Conservation (phyloP, 129 eudicot genomes). For the Kitagawia praeruptora region DNA sequence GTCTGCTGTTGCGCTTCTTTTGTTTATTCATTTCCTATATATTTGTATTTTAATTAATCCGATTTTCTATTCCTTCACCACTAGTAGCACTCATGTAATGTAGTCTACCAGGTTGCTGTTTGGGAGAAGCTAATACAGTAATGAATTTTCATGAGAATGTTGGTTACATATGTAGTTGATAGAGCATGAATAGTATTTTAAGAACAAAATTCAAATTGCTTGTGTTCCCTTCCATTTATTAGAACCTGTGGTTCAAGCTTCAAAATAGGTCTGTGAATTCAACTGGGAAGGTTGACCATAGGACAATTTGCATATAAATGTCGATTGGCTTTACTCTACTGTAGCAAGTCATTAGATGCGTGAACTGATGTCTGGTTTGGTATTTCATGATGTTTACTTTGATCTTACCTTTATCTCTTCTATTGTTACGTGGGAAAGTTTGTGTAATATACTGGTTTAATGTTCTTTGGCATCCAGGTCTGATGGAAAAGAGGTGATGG, state of each 20-base stretch:
- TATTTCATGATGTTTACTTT: neutral
- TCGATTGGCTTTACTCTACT: neutral
- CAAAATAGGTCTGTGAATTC: neutral
- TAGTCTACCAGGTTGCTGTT: neutral
- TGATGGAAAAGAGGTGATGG: constrained; percentile 6
- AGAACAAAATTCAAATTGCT: neutral
- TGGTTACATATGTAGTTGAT: neutral
- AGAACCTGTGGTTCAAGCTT: neutral
- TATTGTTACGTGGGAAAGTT: neutral
- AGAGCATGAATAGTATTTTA: neutral
- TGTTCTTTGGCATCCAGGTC: constrained; percentile 3
- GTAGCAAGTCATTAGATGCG: neutral
- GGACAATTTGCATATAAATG: neutral
- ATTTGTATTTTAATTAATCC: neutral
- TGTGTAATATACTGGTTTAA: neutral
- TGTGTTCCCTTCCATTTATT: neutral
- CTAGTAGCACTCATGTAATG: neutral
- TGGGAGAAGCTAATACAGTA: neutral
- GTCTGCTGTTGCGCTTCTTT: neutral
- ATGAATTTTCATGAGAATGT: neutral
- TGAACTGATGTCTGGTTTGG: neutral
- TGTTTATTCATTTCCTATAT: neutral
- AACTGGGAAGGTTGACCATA: neutral
- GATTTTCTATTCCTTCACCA: neutral
- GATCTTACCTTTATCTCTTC: neutral